Base-by-base conservation (phyloP, 2,329 filamentous ascomycete species). In the Cercospora sp. region DNA sequence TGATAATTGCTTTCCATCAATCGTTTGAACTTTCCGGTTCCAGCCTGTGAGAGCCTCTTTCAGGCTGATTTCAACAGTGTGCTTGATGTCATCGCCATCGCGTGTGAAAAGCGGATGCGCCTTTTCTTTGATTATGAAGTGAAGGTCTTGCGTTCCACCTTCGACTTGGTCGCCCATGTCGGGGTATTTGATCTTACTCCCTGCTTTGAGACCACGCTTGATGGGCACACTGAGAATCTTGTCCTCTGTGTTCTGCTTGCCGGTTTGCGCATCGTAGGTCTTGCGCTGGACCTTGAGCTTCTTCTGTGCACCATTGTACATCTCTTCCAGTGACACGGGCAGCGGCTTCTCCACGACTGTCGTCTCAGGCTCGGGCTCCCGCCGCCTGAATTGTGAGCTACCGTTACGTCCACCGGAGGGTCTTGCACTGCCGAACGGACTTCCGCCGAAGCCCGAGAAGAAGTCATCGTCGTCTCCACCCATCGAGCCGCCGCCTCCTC, bases 251-350 rank as follows among this genome's bases (percentile, higher is more conserved):
- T 88, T 92, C 74, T 93, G 89, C 83, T 96, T 97, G 67, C 93
- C 93, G 0, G 86, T 89, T 20, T 89, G 82, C 45, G 83, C 85
- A 79, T 99, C 95, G 79, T 92, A 98, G 18, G 91, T 93, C 87
- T 98, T 98, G 76, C 94, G 88, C 76, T 97, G 97, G 72, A 98
- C 96, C 83, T 95, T 96, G 86, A 99, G 93, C 86, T 96, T 97
- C 87, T 99, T 99, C 60, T 91, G 93, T 39, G 89, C 88, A 48
- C 95, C 95, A 28, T 86, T 89, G 83, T 88, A 98, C 69, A 98
- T 82, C 76, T 99, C 95, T 80, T 99, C 95, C 36, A 99, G 83
- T 2, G 91, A 88, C 23, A 99, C 83, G 2, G 90, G 88, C 70
- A 99, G 80, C 57, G 91, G 89, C 76, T 92, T 90, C 81, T 98